Base-by-base conservation (phyloP, 148 eudicot genomes). In the Rhododendron kiyosumense region DNA sequence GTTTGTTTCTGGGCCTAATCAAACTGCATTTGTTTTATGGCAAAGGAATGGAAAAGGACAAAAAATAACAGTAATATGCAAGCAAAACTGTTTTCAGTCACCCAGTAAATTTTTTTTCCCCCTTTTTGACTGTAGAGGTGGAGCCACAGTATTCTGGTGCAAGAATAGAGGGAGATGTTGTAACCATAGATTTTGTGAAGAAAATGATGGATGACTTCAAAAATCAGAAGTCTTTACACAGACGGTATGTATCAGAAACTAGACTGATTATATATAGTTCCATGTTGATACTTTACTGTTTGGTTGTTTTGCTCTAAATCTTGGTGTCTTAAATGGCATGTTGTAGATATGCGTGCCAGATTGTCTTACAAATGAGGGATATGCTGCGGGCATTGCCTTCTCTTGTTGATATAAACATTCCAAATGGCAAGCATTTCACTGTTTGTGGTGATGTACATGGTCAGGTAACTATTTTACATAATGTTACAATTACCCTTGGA, bases 381-480 rank as follows among this genome's bases (percentile, higher is more conserved):
- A 88, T 97, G 92, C 86, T 97, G 85, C 95, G 93, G 81, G 91
- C 94, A 81, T 90, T 95, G 94, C 98, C 98, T 78, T 95, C 99
- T 82, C 97, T 97, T 84, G 99, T 97, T 77, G 98, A 97, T 87
- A 86, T 97, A 86, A 86, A 90, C 88, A 91, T 97, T 59, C 96
- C 97, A n/a, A 90, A 92, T 85, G 97, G 97, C 78, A 95, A 95
- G 88, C 94, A 92, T 87, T 95, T 97, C 89, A 97, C 98, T 36
- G 93, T 97, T 14, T 97, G 99, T 87, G 99, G 99, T 88, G 99
- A 95, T 87, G 99, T 97, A 86, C 99, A 97, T 92, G 99, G 99
- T 67, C 99, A 97, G 99, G 99, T 97, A 97, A 87, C 71, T 75
- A 38, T 26, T 20, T 30, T 80, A 17, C 49, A 26, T 67, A 38